Conservation (phyloP, 2,329 filamentous ascomycete species). For the Fusarium sambucinum region DNA sequence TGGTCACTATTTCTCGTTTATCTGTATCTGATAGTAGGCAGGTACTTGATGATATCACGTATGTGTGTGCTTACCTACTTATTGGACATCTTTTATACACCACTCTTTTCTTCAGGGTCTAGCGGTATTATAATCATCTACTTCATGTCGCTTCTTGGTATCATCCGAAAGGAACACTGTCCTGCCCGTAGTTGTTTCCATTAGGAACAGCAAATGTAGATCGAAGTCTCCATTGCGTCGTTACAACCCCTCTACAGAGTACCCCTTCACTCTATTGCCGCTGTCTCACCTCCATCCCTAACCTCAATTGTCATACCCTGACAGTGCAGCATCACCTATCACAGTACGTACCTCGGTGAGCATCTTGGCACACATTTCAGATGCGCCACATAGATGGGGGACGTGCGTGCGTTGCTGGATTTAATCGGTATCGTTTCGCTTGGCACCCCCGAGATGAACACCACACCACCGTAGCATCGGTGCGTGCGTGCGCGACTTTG, state of each 20-base stretch:
- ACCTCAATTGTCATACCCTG: slow-evolving; percentile 31
- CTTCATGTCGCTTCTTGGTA: background rate
- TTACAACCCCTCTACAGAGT: too few relatives aligned
- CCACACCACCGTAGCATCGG: slow-evolving; percentile 17
- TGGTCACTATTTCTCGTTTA: slow-evolving; percentile 6
- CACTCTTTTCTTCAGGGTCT: background rate
- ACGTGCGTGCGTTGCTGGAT: slow-evolving; percentile 36
- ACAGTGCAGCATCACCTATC: slow-evolving; percentile 1
- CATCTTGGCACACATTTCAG: slow-evolving; percentile 33
- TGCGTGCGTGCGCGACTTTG: slow-evolving; percentile 40
- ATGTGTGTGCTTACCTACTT: background rate
- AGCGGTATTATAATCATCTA: background rate
- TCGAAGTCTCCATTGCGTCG: slow-evolving; percentile 14
- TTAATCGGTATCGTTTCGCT: slow-evolving; percentile 43
- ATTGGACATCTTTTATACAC: background rate
- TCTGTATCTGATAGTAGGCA: slow-evolving; percentile 5
- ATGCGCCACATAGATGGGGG: slow-evolving; percentile 37
- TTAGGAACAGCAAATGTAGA: background rate
- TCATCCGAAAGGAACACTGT: background rate
- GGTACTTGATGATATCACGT: background rate
- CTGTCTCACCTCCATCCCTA: slow-evolving; percentile 34
- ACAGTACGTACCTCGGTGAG: slow-evolving; percentile 27
- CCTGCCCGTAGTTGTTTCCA: background rate
- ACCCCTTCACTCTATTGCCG: slow-evolving; percentile 25
- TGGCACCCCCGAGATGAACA: slow-evolving; percentile 41